Base-by-base conservation (phyloP, 768 basidiomycete species). In the Termitomyces sp. region DNA sequence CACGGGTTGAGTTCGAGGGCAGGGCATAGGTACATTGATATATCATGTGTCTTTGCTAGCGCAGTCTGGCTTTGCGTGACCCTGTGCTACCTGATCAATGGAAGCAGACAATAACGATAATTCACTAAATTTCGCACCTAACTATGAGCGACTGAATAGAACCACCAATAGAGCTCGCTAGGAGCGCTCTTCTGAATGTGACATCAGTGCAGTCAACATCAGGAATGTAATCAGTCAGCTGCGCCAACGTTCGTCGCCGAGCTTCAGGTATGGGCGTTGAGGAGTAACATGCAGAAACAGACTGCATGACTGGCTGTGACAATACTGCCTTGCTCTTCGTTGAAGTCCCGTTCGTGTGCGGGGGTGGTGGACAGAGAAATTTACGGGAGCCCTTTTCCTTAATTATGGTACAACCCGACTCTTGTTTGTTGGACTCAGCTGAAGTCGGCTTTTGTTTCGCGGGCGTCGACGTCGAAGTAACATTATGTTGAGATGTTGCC, bases 1-100 rank as follows among this genome's bases (percentile, higher is more conserved):
- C 83, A 86, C 11, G 81, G 80, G 60, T 84, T 85, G 53, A 80
- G 78, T 52, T 79, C 77, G 17, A 81, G 68, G 37, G 82, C 78
- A 3, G 83, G 83, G 56, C 81, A 83, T 2, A 85, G 66, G 65
- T 82, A 82, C 37, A 74, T 77, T 7, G 69, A 68, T 38, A 82
- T 73, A 50, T 70, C 65, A 32, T 63, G 67, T n/a, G 60, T 65
- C 60, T 66, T 70, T n/a, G 76, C 74, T 55, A 77, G 51, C 7
- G 62, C 67, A 45, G 65, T 72, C 59, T 67, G 72, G 53, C 64
- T 69, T 57, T 52, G 56, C 37, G 63, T 68, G 56, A 73, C 69
- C 12, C 75, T 78, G 59, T 12, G 56, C 11, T 52, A 56, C 17
- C 17, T 45, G 46, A 54, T 60, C 10, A 56, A 32, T 36, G 11